Evolutionary conservation across 2,329 filamentous ascomycete species (phyloP), one percentile per base, ranked within the genome.

Genomic region (Scedosporium dehoogii): DNA sequence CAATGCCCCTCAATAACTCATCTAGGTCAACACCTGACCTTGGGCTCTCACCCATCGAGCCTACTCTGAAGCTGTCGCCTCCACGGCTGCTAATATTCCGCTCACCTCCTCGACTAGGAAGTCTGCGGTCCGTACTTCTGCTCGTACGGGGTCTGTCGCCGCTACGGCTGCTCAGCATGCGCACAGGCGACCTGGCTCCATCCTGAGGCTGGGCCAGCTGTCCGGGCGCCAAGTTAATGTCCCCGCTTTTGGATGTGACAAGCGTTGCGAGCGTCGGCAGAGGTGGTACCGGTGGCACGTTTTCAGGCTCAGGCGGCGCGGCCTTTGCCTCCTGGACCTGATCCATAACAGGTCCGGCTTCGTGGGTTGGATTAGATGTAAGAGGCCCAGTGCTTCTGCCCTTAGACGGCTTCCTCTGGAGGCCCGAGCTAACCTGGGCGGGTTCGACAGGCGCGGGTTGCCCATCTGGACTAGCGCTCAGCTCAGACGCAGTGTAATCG

Each of bases 401-500:
- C 51, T 60, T 60, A 6, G 62, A 63, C 4, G 38, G 58, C 16
- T 42, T 60, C 63, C 63, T 62, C 55, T 64, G 21, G 59, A 42
- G 61, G 18, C 23, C 10, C 2, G 14, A 21, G 9, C 9, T 6
- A 2, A 21, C 67, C 70, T 46, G 72, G 64, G 60, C 70, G 68
- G 12, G 67, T 67, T 72, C 69, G 16, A 70, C 68, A 25, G 71
- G 72, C 23, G 66, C 63, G 51, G 72, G 66, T 10, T 69, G 68
- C 3, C 72, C 72, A 41, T 73, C 72, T 62, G 68, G 79, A 68
- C 83, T 85, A 71, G 84, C 86, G 46, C 84, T 88, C 21, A 85
- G 74, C 69, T 90, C 87, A 6, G 86, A 89, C n/a, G 83, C 79
- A 55, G 83, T 82, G 66, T 84, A 81, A 63, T 90, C 87, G 66